A percentile compares a stretch with the other conserved stretches of the same genome.
These are phyloP conservation scores for Sporothrix inflata DNA, from an alignment of 2,329 filamentous ascomycete genomes.

Conservation along the genomic window DNA sequence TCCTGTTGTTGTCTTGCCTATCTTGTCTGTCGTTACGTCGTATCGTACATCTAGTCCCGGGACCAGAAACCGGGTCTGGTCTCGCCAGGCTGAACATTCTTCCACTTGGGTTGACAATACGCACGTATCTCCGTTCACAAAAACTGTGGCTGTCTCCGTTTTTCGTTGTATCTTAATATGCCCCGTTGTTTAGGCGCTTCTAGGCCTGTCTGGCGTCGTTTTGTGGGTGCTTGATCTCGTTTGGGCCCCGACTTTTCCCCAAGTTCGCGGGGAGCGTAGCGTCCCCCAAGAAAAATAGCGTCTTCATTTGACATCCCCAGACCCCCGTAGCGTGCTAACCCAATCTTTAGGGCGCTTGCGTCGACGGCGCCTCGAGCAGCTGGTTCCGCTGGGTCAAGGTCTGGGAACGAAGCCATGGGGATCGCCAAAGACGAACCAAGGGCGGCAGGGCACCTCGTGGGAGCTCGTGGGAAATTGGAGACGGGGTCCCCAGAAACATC, in stretches of 20 bases:
- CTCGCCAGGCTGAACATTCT: neutral
- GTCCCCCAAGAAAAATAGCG: neutral
- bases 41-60: no score
- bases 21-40: neutral
- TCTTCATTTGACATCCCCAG: neutral
- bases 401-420: neutral
- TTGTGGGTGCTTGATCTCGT: neutral
- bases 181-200: slow-evolving; percentile 8
- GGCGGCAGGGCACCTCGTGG: neutral
- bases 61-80: neutral
- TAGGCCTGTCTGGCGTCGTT: neutral
- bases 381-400: neutral
- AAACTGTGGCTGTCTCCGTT: neutral
- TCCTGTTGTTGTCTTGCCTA: neutral
- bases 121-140: neutral
- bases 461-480: slow-evolving; percentile 1
- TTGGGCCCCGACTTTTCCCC: neutral
- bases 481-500: neutral
- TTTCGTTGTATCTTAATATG: neutral
- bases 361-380: neutral
- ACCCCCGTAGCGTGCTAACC: neutral
- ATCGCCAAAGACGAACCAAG: neutral
- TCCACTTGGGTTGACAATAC: neutral
- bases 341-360: neutral
- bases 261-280: neutral